phyloP scores from a whole-genome alignment of 202 grass and related monocot species.

The Bolboschoenoplectus hybrid region DNA sequence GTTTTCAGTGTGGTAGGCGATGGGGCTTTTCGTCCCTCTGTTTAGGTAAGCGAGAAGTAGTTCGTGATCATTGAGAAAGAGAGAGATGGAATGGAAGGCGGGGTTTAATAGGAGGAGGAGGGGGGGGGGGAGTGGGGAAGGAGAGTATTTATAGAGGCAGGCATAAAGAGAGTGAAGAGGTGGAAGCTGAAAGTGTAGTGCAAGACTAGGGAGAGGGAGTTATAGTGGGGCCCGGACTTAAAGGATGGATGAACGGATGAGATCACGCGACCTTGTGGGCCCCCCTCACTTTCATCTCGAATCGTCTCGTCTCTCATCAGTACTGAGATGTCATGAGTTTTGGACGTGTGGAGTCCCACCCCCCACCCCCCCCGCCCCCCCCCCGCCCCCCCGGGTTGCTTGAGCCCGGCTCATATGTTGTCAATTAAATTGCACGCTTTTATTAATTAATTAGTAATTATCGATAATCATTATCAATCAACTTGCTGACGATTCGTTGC shows the following conservation, averaged over 20 bases:
- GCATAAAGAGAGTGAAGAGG: slow-evolving; percentile 13
- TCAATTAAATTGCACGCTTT: background rate
- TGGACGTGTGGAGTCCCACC: slow-evolving; percentile 3
- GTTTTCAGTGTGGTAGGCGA: slow-evolving; percentile 16
- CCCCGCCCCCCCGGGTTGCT: background rate
- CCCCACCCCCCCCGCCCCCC: too few species aligned
- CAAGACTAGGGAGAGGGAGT: background rate
- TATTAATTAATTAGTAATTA: background rate
- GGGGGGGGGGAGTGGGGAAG: background rate
- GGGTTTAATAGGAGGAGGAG: background rate
- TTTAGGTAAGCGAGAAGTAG: slow-evolving; percentile 39
- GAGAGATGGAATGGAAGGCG: slow-evolving; percentile 10
- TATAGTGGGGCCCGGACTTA: slow-evolving; percentile 1
- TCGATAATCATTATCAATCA: slow-evolving; percentile 13
- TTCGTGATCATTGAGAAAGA: slow-evolving; percentile 33
- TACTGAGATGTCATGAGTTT: slow-evolving; percentile 24
- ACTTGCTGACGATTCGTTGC: background rate
- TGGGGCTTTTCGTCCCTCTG: slow-evolving; percentile 2
- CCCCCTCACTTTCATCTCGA: background rate
- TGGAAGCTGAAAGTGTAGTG: slow-evolving; percentile 14
- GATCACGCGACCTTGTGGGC: background rate
- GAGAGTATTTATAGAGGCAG: slow-evolving; percentile 33
- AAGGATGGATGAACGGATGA: slow-evolving; percentile 17
- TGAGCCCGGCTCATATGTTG: background rate
- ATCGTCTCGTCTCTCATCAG: background rate